These are phyloP conservation scores for Teratosphaeriaceae sp. DNA, from an alignment of 2,329 filamentous ascomycete species.

Conservation along the genomic window DNA sequence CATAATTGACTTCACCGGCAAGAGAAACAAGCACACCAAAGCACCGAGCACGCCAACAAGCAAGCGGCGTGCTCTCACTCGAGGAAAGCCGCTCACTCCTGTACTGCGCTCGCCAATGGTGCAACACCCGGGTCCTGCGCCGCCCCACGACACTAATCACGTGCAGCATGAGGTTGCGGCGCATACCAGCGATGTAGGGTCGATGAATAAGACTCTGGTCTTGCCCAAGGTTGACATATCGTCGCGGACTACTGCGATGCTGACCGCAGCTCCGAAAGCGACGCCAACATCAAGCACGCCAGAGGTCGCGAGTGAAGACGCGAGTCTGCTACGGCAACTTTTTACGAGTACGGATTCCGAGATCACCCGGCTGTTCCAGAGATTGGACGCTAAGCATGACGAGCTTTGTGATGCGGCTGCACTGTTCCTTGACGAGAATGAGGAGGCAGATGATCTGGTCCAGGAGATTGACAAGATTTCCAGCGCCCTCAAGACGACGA, in stretches of 20 bases:
- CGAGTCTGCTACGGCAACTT: slow-evolving; percentile 10
- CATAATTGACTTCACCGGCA: slow-evolving; percentile 19
- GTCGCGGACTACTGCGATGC: not conserved
- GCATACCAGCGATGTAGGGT: no score
- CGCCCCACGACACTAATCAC: not conserved
- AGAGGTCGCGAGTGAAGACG: slow-evolving; percentile 6
- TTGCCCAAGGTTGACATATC: not conserved
- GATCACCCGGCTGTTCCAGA: slow-evolving; percentile 10
- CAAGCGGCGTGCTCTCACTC: slow-evolving; percentile 10
- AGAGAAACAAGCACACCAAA: not conserved
- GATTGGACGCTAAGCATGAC: slow-evolving; percentile 14
- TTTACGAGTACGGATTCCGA: slow-evolving; percentile 16
- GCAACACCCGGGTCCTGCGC: not conserved
- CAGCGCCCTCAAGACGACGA: slow-evolving; percentile 11
- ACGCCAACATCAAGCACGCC: slow-evolving; percentile 13
- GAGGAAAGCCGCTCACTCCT: slow-evolving; percentile 2
- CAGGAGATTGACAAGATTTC: slow-evolving; percentile 16
- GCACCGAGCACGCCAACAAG: slow-evolving; percentile 3
- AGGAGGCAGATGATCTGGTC: slow-evolving; percentile 9
- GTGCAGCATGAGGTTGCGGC: no score
- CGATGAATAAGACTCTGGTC: no score
- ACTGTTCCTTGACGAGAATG: slow-evolving; percentile 15
- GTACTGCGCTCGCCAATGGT: slow-evolving; percentile 3
- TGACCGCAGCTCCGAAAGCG: not conserved
- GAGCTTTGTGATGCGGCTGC: slow-evolving; percentile 16